These are phyloP conservation scores for Blastobotrys americana DNA, from an alignment of 805 yeast genomes.

Conservation along the genomic window DNA sequence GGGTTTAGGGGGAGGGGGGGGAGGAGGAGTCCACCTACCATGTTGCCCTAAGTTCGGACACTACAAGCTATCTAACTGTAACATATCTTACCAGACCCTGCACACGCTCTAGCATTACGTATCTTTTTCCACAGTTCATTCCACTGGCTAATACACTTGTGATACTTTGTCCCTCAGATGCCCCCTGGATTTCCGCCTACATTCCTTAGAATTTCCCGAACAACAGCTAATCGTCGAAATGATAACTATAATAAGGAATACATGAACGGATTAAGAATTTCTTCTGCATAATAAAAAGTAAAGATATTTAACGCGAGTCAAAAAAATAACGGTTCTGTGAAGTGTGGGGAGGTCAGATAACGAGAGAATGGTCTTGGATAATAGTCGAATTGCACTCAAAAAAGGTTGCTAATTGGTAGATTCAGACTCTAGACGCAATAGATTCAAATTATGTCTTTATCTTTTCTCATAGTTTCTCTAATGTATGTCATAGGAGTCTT, in stretches of 20 bases:
- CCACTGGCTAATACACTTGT: no score
- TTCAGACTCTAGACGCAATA: no score
- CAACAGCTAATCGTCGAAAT: background rate
- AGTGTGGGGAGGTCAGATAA: background rate
- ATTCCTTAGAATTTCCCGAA: background rate
- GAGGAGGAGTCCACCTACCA: no score
- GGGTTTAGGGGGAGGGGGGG: no score
- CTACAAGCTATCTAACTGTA: no score
- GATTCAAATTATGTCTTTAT: no score
- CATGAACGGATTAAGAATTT: background rate
- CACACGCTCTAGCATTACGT: background rate
- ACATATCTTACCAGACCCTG: background rate
- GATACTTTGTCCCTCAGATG: no score
- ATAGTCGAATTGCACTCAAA: background rate
- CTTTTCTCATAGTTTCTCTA: no score
- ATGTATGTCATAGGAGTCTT: no score
- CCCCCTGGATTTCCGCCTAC: background rate
- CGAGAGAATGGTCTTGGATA: background rate
- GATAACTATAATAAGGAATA: background rate
- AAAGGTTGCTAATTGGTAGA: background rate
- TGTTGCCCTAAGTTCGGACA: no score
- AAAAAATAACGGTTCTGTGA: background rate
- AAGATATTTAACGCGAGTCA: background rate
- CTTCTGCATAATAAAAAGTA: background rate
- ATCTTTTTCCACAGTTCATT: no score